Conservation (phyloP, 2,329 filamentous ascomycete genomes). For the Myriosclerotinia curreyana region DNA sequence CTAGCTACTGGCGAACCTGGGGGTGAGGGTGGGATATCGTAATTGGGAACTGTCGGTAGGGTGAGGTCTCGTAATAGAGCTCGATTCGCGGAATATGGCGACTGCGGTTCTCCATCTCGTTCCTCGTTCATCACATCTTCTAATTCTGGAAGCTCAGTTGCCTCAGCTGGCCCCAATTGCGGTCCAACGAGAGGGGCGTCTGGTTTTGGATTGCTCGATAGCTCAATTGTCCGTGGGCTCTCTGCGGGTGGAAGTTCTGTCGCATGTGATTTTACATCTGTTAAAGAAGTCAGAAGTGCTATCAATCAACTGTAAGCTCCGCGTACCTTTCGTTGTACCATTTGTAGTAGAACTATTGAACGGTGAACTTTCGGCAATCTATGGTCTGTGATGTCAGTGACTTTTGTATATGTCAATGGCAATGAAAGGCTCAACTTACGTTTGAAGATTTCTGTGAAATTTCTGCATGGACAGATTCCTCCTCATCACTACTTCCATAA, state of each 20-base stretch:
- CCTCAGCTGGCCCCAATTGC: constrained; percentile 34
- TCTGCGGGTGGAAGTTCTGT: constrained; percentile 5
- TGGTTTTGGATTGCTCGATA: constrained; percentile 9
- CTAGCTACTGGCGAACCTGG: constrained; percentile 54
- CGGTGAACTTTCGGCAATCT: constrained; percentile 27
- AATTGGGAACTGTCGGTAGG: constrained; percentile 67
- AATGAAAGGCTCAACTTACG: constrained; percentile 25
- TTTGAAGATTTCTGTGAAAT: constrained; percentile 25
- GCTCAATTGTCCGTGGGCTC: not conserved
- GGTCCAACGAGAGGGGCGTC: constrained; percentile 35
- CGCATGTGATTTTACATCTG: constrained; percentile 27
- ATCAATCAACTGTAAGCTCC: not conserved
- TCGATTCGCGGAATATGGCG: constrained; percentile 66
- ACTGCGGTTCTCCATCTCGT: constrained; percentile 42
- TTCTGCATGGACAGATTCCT: constrained; percentile 33
- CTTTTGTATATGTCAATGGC: constrained; percentile 1
- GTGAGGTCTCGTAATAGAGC: constrained; percentile 68
- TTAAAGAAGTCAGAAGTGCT: constrained; percentile 23
- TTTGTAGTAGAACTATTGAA: constrained; percentile 24
- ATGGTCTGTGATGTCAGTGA: constrained; percentile 31
- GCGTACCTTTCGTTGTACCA: constrained; percentile 29
- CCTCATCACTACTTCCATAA: constrained; percentile 44
- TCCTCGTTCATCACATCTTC: constrained; percentile 27
- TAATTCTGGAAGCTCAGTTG: constrained; percentile 7
- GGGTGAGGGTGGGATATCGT: constrained; percentile 72